A percentile compares a stretch with the other conserved stretches of the same genome.
phyloP scores from a whole-genome alignment of 805 yeast genomes.

The Kuraishia piskuri region DNA sequence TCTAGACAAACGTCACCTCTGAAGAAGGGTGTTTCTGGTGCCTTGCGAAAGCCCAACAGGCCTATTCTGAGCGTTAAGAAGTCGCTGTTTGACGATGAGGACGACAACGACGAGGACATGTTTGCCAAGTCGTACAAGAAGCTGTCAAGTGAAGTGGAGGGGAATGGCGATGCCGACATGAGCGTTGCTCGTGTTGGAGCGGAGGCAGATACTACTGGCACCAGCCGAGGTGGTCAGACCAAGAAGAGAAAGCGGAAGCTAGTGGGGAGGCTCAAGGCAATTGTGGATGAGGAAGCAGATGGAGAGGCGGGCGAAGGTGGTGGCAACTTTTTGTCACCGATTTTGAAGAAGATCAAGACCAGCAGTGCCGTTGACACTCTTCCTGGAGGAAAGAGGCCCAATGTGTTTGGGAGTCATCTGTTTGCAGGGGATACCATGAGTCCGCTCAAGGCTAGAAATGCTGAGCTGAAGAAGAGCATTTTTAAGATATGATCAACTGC shows the following conservation, averaged over 20 bases:
- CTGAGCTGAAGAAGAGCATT: constrained; percentile 10
- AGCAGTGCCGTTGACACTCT: constrained; percentile 3
- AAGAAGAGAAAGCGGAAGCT: constrained; percentile 4
- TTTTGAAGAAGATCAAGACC: constrained; percentile 12
- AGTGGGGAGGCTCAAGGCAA: constrained; percentile 1
- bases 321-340: constrained; percentile 9
- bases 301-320: constrained; percentile 2
- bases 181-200: too few species aligned
- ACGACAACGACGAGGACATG: constrained; percentile 3
- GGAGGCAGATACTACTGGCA: neutral
- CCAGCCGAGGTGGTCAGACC: constrained; percentile 1
- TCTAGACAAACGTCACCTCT: neutral
- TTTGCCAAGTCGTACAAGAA: constrained; percentile 1
- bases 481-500: constrained; percentile 7
- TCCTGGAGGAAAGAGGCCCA: constrained; percentile 3
- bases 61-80: constrained; percentile 1
- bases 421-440: constrained; percentile 8
- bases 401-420: neutral
- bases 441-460: constrained; percentile 15
- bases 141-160: neutral
- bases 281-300: constrained; percentile 7
- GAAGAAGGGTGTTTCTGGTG: neutral
- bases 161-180: neutral
- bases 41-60: constrained; percentile 2
- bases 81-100: constrained; percentile 4